Conservation (phyloP, 2,329 filamentous ascomycete genomes). For the Ophiosphaerella korrae region DNA sequence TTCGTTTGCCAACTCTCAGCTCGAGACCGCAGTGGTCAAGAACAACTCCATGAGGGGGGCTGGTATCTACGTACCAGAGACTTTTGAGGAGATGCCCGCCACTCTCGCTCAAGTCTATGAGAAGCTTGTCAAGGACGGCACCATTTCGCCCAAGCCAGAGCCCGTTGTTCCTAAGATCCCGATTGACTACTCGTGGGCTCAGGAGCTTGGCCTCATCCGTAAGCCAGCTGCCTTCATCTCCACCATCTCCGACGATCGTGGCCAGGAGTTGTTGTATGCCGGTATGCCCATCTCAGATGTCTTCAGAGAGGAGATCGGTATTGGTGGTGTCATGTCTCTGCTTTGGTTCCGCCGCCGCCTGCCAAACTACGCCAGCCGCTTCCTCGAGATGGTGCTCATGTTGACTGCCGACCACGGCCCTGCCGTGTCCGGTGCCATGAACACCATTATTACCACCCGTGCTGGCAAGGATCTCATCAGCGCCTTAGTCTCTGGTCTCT, state of each 20-base stretch:
- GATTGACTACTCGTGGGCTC: slow-evolving; percentile 99
- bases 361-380: slow-evolving; percentile 94
- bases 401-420: slow-evolving; percentile 98
- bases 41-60: slow-evolving; percentile 97
- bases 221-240: slow-evolving; percentile 99
- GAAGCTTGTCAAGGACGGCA: slow-evolving; percentile 81
- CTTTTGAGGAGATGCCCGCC: slow-evolving; percentile 91
- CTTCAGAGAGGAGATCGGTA: slow-evolving; percentile 98
- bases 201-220: slow-evolving; percentile 98
- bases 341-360: slow-evolving; percentile 99
- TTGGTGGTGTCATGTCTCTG: slow-evolving; percentile 99
- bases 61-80: slow-evolving; percentile 91
- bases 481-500: slow-evolving; percentile 90
- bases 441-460: slow-evolving; percentile 99
- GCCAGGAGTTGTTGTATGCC: slow-evolving; percentile 97
- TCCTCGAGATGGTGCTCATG: slow-evolving; percentile 99
- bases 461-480: slow-evolving; percentile 98
- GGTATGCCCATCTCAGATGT: slow-evolving; percentile 99
- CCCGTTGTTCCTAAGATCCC: slow-evolving; percentile 97
- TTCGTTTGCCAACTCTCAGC: slow-evolving; percentile 98
- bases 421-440: slow-evolving; percentile 99
- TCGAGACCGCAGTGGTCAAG: slow-evolving; percentile 95
- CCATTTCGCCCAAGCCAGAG: slow-evolving; percentile 84
- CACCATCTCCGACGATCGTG: slow-evolving; percentile 99
- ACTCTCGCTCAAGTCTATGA: slow-evolving; percentile 83